Conservation (phyloP, 2,329 filamentous ascomycete genomes). For the Sarocladium kiliense region DNA sequence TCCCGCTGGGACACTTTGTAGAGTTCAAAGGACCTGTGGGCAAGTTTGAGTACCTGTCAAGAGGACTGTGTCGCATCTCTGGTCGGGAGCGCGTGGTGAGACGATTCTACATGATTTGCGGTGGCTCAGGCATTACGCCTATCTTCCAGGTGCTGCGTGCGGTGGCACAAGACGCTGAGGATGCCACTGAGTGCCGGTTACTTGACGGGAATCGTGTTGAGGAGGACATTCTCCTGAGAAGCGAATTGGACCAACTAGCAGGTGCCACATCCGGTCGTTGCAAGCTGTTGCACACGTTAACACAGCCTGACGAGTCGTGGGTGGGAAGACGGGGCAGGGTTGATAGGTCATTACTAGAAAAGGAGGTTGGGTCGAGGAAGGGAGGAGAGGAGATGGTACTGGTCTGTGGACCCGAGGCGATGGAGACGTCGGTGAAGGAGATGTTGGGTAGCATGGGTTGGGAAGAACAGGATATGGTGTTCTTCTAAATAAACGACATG, state of each 20-base stretch:
- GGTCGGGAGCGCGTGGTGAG: constrained; percentile 51
- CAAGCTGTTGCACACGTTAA: constrained; percentile 65
- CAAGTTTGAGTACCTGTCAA: constrained; percentile 73
- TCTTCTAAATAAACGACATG: constrained; percentile 53
- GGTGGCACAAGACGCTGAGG: constrained; percentile 58
- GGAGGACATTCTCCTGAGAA: constrained; percentile 76
- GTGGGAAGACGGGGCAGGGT: constrained; percentile 63
- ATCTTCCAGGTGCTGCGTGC: constrained; percentile 79
- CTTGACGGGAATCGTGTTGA: constrained; percentile 73
- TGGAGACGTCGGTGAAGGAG: constrained; percentile 59
- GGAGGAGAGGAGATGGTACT: constrained; percentile 53
- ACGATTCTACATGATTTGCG: constrained; percentile 81
- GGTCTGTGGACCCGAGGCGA: constrained; percentile 70
- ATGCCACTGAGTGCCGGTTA: constrained; percentile 64
- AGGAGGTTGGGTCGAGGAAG: constrained; percentile 44
- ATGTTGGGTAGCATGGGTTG: not conserved
- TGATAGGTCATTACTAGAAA: constrained; percentile 53
- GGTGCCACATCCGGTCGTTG: constrained; percentile 50
- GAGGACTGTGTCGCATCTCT: constrained; percentile 58
- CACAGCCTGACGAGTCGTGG: constrained; percentile 60
- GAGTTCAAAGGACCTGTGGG: constrained; percentile 88
- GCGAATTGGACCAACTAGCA: constrained; percentile 64
- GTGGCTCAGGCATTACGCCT: constrained; percentile 86
- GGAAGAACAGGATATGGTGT: constrained; percentile 62
- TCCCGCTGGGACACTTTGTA: constrained; percentile 67